Percentiles rank a stretch among this genome's conserved stretches.
phyloP scores from a whole-genome alignment of 2,329 filamentous ascomycete species.

The Diaporthe capsici region DNA sequence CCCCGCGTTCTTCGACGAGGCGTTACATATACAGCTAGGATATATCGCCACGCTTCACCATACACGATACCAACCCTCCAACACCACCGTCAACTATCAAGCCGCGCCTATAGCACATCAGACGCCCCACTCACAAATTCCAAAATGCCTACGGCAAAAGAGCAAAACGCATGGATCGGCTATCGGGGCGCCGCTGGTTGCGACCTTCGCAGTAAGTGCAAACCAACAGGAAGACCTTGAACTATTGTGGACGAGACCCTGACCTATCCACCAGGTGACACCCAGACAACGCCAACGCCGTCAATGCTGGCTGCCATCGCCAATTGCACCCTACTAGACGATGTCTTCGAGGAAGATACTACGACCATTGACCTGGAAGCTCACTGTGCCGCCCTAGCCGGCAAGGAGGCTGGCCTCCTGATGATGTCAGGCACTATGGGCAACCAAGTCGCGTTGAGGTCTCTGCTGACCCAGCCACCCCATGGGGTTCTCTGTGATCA shows the following conservation, averaged over 20 bases:
- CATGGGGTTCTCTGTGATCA: conserved; percentile 85
- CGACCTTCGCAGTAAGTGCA: conserved; percentile 56
- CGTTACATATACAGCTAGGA: conserved; percentile 24
- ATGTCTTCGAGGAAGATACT: conserved; percentile 85
- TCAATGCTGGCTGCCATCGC: conserved; percentile 87
- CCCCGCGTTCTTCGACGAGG: conserved; percentile 11
- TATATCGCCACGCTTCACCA: background rate
- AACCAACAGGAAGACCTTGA: background rate
- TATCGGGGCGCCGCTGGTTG: conserved; percentile 54
- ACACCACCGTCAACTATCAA: conserved; percentile 12
- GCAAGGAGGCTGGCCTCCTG: conserved; percentile 83
- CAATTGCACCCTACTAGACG: conserved; percentile 82
- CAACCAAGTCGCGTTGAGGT: conserved; percentile 87
- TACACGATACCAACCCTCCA: background rate
- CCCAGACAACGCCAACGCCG: conserved; percentile 79
- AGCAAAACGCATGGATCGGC: conserved; percentile 53
- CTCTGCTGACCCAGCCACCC: conserved; percentile 84
- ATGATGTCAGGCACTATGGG: conserved; percentile 95
- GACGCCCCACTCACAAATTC: background rate
- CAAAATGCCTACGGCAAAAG: conserved; percentile 39
- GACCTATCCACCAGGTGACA: conserved; percentile 57
- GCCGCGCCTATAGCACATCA: conserved; percentile 12
- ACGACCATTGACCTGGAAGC: conserved; percentile 83
- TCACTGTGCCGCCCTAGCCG: conserved; percentile 79
- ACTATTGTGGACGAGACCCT: background rate